Evolutionary conservation across 257 asterid genomes (phyloP), one percentile per base, ranked within the genome.

Genomic region (Solanum clarkiae): DNA sequence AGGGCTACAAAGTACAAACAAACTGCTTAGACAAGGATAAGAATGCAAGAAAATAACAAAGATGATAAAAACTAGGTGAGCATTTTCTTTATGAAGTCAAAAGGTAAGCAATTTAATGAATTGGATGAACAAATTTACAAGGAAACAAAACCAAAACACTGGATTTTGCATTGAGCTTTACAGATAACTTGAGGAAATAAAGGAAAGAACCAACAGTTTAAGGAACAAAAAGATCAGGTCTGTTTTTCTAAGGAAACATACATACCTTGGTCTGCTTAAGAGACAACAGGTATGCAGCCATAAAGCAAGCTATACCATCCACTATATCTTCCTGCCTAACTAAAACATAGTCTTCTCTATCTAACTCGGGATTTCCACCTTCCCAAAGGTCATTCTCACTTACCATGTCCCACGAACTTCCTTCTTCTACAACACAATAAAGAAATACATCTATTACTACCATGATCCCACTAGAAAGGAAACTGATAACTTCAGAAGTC

Each of bases 261-360:
- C 83, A 79, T 86, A 94, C 99, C 98, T 95, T 97, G 11, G 99
- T 92, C 91, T 97, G 93, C 89, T 97, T 92, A 87, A 95, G 96
- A 71, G 99, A 97, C 86, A 93, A 75, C 20, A 97, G 87, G 87
- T 94, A 97, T 63, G 97, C 97, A 85, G 99, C 99, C 99, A 97
- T 97, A 93, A 95, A 97, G 87, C 98, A 90, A 24, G 99, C 99
- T 84, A 97, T 93, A 82, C 99, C 98, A 85, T 97, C 99, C 92
- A 93, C 90, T 88, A 97, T 97, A 88, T 97, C 99, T 88, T 97
- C 99, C 88, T 95, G 95, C 91, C 95, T 94, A 85, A 97, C 99
- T 88, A 97, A 86, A 82, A 97, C 98, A 84, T 90, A 97, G 85
- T 95, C 99, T 75, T 97, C 99, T 59, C 92, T 87, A 49, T 92